Evolutionary conservation across 108 stramenopile genomes (phyloP).

Genomic region (Fragilaria crotonensis): DNA sequence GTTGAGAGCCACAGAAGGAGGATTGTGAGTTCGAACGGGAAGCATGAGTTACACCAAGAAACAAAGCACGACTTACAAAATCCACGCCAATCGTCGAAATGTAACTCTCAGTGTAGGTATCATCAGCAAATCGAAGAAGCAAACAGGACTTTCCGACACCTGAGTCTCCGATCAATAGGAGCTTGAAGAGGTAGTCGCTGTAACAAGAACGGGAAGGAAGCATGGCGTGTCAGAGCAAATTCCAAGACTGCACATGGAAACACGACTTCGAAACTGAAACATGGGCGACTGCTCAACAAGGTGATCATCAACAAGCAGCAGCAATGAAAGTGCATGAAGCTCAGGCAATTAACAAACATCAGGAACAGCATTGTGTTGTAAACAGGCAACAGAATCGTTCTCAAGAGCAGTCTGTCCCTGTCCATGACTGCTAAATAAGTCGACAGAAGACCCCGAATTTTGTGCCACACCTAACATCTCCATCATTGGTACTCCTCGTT

Average conservation of each 20-base stretch:
- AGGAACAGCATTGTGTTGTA: background rate
- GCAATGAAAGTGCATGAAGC: background rate
- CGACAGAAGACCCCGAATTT: background rate
- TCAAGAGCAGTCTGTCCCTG: background rate
- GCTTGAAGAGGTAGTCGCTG: constrained; percentile 88
- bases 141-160: constrained; percentile 99
- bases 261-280: background rate
- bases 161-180: constrained; percentile 97
- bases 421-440: background rate
- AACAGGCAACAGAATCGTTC: background rate
- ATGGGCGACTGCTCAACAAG: background rate
- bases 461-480: background rate
- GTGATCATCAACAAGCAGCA: background rate
- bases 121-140: constrained; percentile 97
- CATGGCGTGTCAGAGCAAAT: background rate
- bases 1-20: background rate
- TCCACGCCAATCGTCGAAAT: constrained; percentile 99
- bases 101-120: constrained; percentile 97
- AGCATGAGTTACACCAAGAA: background rate
- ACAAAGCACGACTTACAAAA: constrained; percentile 64
- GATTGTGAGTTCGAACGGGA: too few species aligned
- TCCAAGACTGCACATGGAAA: background rate
- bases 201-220: background rate
- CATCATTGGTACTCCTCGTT: background rate
- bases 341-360: background rate